Evolutionary conservation across 2,329 filamentous ascomycete species (phyloP).

Genomic region (Fusarium gaditjirri): DNA sequence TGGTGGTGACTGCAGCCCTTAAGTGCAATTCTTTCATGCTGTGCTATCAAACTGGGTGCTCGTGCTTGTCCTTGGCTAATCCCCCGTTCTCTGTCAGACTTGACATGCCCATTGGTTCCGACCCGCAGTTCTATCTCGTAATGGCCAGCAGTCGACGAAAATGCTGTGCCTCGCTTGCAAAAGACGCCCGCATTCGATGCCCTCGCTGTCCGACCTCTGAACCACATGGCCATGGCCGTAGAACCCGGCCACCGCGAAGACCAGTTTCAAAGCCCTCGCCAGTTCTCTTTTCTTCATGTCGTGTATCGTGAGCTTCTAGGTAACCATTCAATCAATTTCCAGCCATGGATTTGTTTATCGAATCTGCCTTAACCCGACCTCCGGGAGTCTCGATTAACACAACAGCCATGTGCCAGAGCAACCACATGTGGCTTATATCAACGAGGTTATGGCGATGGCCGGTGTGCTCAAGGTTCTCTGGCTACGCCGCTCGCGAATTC

Average conservation of each 20-base stretch:
- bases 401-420: constrained; percentile 23
- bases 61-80: constrained; percentile 22
- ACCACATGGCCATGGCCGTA: constrained; percentile 36
- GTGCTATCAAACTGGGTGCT: constrained; percentile 23
- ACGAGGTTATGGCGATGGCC: constrained; percentile 9
- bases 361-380: background rate
- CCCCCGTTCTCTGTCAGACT: constrained; percentile 11
- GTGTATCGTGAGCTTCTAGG: constrained; percentile 9
- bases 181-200: constrained; percentile 16
- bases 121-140: constrained; percentile 27
- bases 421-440: constrained; percentile 28
- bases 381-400: constrained; percentile 18
- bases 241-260: constrained; percentile 23
- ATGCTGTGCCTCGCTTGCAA: constrained; percentile 29
- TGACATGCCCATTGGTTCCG: constrained; percentile 31
- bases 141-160: constrained; percentile 24
- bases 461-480: constrained; percentile 13
- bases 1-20: constrained; percentile 30
- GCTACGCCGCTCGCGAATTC: constrained; percentile 19
- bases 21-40: constrained; percentile 31
- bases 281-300: background rate
- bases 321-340: background rate
- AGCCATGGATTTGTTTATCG: constrained; percentile 15
- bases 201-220: constrained; percentile 9
- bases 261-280: constrained; percentile 1